A percentile compares a stretch with the other conserved stretches of the same genome.
Evolutionary conservation across 202 grass and related monocot genomes (phyloP).

Genomic region (Elaeis oleifera): DNA sequence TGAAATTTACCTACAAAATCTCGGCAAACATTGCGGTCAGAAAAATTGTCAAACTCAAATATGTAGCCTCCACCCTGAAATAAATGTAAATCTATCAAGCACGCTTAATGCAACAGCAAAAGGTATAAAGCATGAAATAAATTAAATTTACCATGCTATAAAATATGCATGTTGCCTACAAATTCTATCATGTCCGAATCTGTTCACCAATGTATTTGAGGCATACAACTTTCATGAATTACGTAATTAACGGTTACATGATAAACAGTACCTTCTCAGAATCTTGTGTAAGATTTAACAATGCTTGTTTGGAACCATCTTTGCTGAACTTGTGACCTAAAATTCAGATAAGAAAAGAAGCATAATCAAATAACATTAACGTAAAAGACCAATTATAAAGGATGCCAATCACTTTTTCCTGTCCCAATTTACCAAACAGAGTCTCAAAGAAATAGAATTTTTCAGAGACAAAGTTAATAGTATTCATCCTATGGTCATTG

Average conservation of each 20-base stretch:
- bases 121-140: neutral
- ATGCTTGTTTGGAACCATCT: slow-evolving; percentile 77
- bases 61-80: slow-evolving; percentile 82
- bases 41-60: slow-evolving; percentile 84
- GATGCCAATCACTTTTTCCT: neutral
- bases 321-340: slow-evolving; percentile 93
- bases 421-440: too few species aligned
- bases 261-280: slow-evolving; percentile 54
- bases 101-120: neutral
- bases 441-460: too few species aligned
- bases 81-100: neutral
- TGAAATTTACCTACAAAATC: slow-evolving; percentile 74
- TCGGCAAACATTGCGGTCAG: slow-evolving; percentile 47
- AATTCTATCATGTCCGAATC: too few species aligned
- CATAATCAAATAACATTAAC: slow-evolving; percentile 11
- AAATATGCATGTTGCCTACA: too few species aligned
- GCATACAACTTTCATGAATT: too few species aligned
- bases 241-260: neutral
- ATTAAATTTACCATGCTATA: too few species aligned
- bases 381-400: neutral
- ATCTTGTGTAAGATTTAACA: slow-evolving; percentile 90
- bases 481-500: too few species aligned
- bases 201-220: too few species aligned
- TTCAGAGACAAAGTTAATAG: too few species aligned
- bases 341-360: slow-evolving; percentile 16